Evolutionary conservation across 768 basidiomycete species (phyloP), one percentile per base, ranked within the genome.

Genomic region (Sistotremastrum suecicum): DNA sequence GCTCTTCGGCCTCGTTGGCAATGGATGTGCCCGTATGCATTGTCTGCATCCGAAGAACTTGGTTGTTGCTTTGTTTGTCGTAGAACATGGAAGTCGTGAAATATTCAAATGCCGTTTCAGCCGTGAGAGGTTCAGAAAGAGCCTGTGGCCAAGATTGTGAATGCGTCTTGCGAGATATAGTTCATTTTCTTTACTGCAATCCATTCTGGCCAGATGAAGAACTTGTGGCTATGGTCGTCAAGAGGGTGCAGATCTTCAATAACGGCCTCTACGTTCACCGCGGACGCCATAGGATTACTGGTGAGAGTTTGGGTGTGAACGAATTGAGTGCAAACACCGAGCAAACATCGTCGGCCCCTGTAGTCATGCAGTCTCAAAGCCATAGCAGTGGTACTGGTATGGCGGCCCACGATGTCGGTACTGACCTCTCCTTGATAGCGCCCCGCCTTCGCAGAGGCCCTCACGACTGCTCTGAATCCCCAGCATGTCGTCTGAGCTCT

Each of bases 121-220:
- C 60, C 5, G 81, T 78, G 53, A 91, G 69, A 3, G 80, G 80
- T 3, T 85, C 88, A 36, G 36, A 49, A 3, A 41, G 38, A 37
- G 32, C 39, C 43, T 45, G 41, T 32, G 40, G 33, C 37, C 46
- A 44, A 43, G 44, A 46, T 41, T 38, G 48, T 36, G 42, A 34
- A 12, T 34, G 38, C 31, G 8, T 41, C 11, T 5, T 45, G 42
- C 34, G 46, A 40, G 34, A 47, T 28, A 31, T 20, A 34, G 3
- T 8, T 34, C 37, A 38, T 36, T 38, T 36, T 6, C 34, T 58
- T 44, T 38, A 78, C 83, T 71, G 84, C 79, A 46, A 89, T 78
- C 83, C 83, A 89, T 60, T 89, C 86, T 59, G 87, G 84, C 83
- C 83, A 89, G 52, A 86, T 87, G 65, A 87, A 89, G 64, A 84